phyloP scores from a whole-genome alignment of 116 monocot genomes.

The Thalassia testudinum region DNA sequence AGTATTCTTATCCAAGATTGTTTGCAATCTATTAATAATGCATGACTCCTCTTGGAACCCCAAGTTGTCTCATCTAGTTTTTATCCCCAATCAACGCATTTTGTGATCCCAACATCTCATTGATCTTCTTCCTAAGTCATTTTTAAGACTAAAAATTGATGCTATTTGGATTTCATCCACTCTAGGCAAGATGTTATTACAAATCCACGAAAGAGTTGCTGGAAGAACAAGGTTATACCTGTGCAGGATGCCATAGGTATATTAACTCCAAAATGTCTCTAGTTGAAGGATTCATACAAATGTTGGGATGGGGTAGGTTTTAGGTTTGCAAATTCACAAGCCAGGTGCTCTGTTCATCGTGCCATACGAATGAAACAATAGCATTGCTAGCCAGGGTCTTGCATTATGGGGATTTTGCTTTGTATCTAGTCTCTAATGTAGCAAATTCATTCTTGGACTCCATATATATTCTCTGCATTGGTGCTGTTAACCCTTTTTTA shows the following conservation, averaged over 20 bases:
- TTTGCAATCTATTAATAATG: constrained; percentile 40
- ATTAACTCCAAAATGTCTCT: constrained; percentile 49
- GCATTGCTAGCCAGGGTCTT: constrained; percentile 73
- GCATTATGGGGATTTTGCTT: constrained; percentile 87
- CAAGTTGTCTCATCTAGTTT: constrained; percentile 46
- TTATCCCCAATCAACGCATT: constrained; percentile 24
- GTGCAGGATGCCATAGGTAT: constrained; percentile 68
- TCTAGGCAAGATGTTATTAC: constrained; percentile 72
- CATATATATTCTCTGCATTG: constrained; percentile 85
- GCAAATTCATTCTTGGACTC: constrained; percentile 92
- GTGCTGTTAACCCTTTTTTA: constrained; percentile 84
- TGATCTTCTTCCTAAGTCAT: too few relatives aligned
- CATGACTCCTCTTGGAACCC: constrained; percentile 37
- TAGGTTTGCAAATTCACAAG: constrained; percentile 77
- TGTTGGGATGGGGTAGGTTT: constrained; percentile 55
- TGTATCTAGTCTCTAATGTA: constrained; percentile 79
- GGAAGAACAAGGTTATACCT: constrained; percentile 61
- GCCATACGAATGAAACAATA: constrained; percentile 72
- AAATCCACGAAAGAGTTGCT: constrained; percentile 64
- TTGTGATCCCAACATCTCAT: too few relatives aligned
- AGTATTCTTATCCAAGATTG: constrained; percentile 89
- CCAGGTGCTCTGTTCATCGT: constrained; percentile 71
- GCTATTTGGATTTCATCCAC: not conserved
- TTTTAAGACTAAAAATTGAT: too few relatives aligned
- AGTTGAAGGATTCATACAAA: constrained; percentile 51